Evolutionary conservation across 2,329 filamentous ascomycete species (phyloP).

Genomic region (Beauveria bassiana): DNA sequence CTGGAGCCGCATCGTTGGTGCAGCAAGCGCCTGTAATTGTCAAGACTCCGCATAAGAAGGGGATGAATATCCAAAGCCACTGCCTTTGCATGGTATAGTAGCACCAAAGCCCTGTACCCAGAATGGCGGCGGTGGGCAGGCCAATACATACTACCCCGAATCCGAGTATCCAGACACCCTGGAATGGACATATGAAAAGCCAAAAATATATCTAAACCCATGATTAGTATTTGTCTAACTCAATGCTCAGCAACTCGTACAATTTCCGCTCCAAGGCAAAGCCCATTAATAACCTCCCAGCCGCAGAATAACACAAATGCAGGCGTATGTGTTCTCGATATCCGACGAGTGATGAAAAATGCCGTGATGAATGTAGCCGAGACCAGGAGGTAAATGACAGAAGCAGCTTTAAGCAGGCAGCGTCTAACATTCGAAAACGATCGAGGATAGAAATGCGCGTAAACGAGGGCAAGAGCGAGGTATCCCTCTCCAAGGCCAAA

Average conservation of each 20-base stretch:
- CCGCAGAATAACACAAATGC: not conserved
- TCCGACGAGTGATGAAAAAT: not conserved
- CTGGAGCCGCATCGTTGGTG: not conserved
- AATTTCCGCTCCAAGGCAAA: not conserved
- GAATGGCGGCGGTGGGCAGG: not conserved
- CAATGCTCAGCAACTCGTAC: not conserved
- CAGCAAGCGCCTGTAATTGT: not conserved
- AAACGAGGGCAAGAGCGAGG: not conserved
- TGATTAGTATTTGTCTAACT: constrained; percentile 2
- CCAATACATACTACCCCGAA: not conserved
- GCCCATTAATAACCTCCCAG: not conserved
- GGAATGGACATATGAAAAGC: not conserved
- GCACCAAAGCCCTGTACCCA: not conserved
- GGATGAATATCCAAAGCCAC: constrained; percentile 1
- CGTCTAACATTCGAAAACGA: not conserved
- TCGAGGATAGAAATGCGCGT: not conserved
- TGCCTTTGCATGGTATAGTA: not conserved
- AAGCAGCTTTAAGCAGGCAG: not conserved
- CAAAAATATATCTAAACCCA: not conserved
- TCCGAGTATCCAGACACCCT: not conserved
- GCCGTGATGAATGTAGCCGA: not conserved
- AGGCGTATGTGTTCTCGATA: not conserved
- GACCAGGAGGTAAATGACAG: not conserved
- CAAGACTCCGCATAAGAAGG: not conserved
- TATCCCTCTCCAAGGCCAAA: not conserved